These are phyloP conservation scores for Agastache rugosa DNA, from an alignment of 257 asterid genomes.

Conservation along the genomic window DNA sequence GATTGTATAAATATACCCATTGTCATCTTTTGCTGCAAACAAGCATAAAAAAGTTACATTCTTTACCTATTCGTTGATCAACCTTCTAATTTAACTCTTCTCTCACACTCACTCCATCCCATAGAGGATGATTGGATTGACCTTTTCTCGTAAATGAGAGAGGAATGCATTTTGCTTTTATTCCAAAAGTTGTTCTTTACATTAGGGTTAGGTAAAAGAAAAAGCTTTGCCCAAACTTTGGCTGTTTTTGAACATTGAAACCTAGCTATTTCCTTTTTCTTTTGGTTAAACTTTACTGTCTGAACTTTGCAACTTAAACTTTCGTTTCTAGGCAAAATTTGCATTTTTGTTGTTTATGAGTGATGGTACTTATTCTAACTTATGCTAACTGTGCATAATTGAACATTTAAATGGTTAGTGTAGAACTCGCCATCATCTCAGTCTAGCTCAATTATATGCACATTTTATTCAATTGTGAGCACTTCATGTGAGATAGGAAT, in stretches of 20 bases:
- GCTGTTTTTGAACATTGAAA: background rate
- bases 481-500: background rate
- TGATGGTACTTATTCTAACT: background rate
- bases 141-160: background rate
- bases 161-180: background rate
- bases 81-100: background rate
- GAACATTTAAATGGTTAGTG: background rate
- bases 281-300: background rate
- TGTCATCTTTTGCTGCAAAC: background rate
- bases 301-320: background rate
- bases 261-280: background rate
- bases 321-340: background rate
- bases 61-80: slow-evolving; percentile 5
- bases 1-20: background rate
- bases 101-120: background rate
- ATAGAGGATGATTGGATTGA: background rate
- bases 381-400: background rate
- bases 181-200: background rate
- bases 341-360: background rate
- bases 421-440: background rate
- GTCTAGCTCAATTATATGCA: background rate
- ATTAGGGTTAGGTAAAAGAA: background rate
- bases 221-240: background rate
- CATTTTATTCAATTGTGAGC: background rate
- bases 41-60: background rate